phyloP scores from a whole-genome alignment of 2,329 filamentous ascomycete genomes.

The Hyphodiscus sp. region DNA sequence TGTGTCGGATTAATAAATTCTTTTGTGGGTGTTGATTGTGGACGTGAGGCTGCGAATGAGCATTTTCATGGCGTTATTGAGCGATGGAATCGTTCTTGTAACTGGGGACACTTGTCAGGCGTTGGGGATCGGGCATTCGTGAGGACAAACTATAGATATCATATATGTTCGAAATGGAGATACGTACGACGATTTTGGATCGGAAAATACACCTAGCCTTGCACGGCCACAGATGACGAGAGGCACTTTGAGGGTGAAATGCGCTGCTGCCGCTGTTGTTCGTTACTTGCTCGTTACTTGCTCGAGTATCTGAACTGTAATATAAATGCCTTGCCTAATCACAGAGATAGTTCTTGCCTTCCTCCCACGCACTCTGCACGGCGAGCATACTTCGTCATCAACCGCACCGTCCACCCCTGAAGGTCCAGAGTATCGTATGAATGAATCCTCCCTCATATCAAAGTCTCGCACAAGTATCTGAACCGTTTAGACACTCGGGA shows the following conservation, averaged over 20 bases:
- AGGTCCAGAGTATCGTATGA: too few species aligned
- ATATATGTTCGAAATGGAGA: background rate
- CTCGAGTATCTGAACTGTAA: too few species aligned
- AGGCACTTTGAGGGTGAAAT: constrained; percentile 1
- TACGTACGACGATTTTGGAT: background rate
- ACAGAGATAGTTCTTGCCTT: too few species aligned
- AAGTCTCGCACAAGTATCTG: too few species aligned
- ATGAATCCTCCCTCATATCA: too few species aligned
- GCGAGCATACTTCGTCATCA: too few species aligned
- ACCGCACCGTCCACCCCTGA: too few species aligned
- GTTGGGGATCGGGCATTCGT: background rate
- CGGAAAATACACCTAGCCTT: background rate
- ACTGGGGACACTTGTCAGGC: background rate
- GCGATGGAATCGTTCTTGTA: constrained; percentile 3
- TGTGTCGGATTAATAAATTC: constrained; percentile 19
- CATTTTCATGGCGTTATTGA: constrained; percentile 21
- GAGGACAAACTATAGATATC: background rate
- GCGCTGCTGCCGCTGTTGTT: too few species aligned
- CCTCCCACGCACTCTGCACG: too few species aligned
- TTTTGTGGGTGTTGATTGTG: background rate
- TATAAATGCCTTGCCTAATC: too few species aligned
- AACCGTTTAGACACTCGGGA: too few species aligned
- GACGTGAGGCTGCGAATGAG: background rate
- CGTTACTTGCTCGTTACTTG: too few species aligned
- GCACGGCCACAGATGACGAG: background rate